phyloP scores from a whole-genome alignment of 768 basidiomycete genomes.

The Kockovaella imperatae region DNA sequence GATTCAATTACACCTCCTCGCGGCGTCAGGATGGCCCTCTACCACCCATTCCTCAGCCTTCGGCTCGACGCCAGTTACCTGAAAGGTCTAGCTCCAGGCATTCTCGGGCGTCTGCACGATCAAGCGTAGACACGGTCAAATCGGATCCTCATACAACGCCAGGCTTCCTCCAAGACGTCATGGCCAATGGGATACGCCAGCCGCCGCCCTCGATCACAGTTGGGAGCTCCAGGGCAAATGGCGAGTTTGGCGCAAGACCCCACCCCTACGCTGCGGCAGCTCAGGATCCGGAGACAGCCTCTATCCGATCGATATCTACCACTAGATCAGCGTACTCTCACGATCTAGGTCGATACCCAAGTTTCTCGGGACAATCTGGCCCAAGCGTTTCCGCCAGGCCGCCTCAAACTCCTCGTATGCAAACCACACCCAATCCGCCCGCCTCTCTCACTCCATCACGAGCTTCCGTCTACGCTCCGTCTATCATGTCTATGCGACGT shows the following conservation, averaged over 20 bases:
- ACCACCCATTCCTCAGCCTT: background rate
- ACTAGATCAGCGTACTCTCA: conserved; percentile 7
- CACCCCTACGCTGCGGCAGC: conserved; percentile 4
- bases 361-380: no score
- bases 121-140: no score
- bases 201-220: conserved; percentile 10
- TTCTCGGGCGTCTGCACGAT: background rate
- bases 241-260: conserved; percentile 6
- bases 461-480: conserved; percentile 3
- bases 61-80: background rate
- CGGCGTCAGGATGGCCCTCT: background rate
- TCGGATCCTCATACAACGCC: background rate
- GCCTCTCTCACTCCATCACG: no score
- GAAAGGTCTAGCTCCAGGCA: background rate
- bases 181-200: conserved; percentile 7
- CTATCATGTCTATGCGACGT: conserved; percentile 6
- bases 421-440: no score
- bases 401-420: no score
- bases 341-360: conserved; percentile 18
- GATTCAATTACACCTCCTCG: background rate
- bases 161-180: background rate
- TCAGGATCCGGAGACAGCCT: conserved; percentile 12
- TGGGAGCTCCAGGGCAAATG: background rate
- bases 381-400: no score
- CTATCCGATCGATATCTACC: conserved; percentile 15